Evolutionary conservation across 202 grass and related monocot genomes (phyloP).

Genomic region (Elaeis oleifera): DNA sequence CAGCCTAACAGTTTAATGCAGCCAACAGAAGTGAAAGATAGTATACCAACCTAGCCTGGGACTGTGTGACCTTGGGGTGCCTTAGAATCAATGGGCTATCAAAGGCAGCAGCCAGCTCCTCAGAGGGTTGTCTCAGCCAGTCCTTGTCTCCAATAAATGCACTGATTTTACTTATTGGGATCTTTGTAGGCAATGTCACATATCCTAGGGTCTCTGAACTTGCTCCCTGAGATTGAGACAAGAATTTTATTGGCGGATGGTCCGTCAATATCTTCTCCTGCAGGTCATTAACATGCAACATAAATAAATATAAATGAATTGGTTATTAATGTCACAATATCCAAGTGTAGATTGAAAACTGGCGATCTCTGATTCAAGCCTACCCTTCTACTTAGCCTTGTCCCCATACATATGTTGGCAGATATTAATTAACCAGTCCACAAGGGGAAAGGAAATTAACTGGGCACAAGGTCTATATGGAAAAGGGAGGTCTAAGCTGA

Average conservation of each 20-base stretch:
- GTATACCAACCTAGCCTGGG: conserved; percentile 53
- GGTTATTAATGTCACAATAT: no score
- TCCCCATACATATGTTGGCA: no score
- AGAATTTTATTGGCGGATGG: conserved; percentile 74
- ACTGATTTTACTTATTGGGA: conserved; percentile 55
- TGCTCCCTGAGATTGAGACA: conserved; percentile 69
- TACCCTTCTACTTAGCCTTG: no score
- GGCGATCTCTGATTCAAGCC: no score
- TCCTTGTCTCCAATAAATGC: conserved; percentile 90
- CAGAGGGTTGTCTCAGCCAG: conserved; percentile 77
- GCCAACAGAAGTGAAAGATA: neutral
- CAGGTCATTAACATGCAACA: neutral
- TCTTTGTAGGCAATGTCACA: conserved; percentile 64
- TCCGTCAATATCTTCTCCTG: conserved; percentile 70
- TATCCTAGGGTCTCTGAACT: conserved; percentile 71
- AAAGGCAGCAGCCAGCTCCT: conserved; percentile 74
- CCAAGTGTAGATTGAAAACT: no score
- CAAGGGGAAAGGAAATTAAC: no score
- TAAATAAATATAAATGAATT: no score
- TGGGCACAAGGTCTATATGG: no score
- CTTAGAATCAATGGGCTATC: conserved; percentile 64
- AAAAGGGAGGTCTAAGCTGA: no score
- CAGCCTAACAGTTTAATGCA: neutral
- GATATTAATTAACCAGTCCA: no score
- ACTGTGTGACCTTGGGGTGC: conserved; percentile 90